Evolutionary conservation across 2,329 filamentous ascomycete genomes (phyloP), one percentile per base, ranked within the genome.

Genomic region (Colletotrichum caudatum): DNA sequence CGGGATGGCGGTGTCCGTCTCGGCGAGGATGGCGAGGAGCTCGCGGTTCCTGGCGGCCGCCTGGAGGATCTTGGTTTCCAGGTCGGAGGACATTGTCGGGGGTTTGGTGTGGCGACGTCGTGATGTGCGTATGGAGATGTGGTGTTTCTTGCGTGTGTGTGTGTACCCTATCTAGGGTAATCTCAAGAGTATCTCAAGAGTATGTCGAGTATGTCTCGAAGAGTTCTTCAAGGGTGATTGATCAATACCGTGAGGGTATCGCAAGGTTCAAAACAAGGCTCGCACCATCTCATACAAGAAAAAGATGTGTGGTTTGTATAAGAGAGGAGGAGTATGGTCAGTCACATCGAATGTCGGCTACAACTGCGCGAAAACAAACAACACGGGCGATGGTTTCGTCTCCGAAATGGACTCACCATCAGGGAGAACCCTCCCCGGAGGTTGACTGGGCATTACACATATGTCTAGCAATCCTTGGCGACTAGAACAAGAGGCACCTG

Each of bases 1-100:
- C 0, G 84, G 81, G 1, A 78, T 74, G 0, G 87, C 86, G 74
- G 88, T 82, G 74, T 87, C 84, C 1, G 86, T 88, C 61, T 85
- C 78, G 26, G 82, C 77, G 35, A 90, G 81, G 16, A 82, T 82
- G 44, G 78, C 74, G 9, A 89, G 81, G 3, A 89, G 81, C 48
- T 84, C 78, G 4, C 71, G 76, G 74, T 87, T 85, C 50, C 80
- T 79, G 12, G 80, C 76, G 0, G 81, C 80, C 4, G 84, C 82
- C 8, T 80, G 76, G 54, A 78, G 78, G 71, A 88, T 83, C 59
- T 78, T 80, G 54, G 78, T 73, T 61, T 80, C 78, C 44, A 82
- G 75, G 23, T 76, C 74, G 9, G 76, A 26, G 53, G 53, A 64
- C 57, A 46, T 53, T 46, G 44, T 29, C 26, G 26, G 26, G 26